Evolutionary conservation across 2,329 filamentous ascomycete genomes (phyloP).

Genomic region (Aspergillus persii): DNA sequence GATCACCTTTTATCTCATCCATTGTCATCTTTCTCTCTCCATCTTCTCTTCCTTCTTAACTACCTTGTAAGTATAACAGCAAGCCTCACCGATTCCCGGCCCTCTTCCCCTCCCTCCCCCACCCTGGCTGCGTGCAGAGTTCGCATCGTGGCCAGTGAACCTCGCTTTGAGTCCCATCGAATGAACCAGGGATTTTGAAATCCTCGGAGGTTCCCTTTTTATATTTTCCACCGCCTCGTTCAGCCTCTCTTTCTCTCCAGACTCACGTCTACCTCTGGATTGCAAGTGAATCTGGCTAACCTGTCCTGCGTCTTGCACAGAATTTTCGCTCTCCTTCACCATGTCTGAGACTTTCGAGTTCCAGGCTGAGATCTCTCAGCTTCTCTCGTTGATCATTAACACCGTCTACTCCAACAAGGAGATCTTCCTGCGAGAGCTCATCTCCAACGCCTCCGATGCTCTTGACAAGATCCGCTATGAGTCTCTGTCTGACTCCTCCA

Average conservation of each 20-base stretch:
- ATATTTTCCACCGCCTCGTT: background rate
- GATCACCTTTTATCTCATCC: too few species aligned
- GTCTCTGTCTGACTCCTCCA: constrained; percentile 92
- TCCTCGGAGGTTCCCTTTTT: background rate
- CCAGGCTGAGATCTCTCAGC: constrained; percentile 99
- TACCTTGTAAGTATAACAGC: background rate
- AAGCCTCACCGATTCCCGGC: background rate
- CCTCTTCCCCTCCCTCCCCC: background rate
- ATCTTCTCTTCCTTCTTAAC: constrained; percentile 1
- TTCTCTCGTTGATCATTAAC: constrained; percentile 99
- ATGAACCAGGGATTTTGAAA: background rate
- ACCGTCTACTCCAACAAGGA: constrained; percentile 99
- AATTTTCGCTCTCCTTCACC: constrained; percentile 40
- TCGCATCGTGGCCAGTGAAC: background rate
- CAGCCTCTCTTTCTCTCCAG: too few species aligned
- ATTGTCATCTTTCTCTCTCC: constrained; percentile 13
- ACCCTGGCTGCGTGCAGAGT: background rate
- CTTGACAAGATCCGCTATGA: constrained; percentile 99
- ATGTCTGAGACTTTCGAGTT: constrained; percentile 99
- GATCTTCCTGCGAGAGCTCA: constrained; percentile 97
- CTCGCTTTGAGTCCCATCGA: too few species aligned
- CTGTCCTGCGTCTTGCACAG: background rate
- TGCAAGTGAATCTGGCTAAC: background rate
- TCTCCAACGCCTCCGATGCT: constrained; percentile 98
- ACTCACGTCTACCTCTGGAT: background rate